Percentiles rank a stretch among this genome's conserved stretches.
These are phyloP conservation scores for Yarrowia divulgata DNA, from an alignment of 805 yeast species.

Conservation along the genomic window DNA sequence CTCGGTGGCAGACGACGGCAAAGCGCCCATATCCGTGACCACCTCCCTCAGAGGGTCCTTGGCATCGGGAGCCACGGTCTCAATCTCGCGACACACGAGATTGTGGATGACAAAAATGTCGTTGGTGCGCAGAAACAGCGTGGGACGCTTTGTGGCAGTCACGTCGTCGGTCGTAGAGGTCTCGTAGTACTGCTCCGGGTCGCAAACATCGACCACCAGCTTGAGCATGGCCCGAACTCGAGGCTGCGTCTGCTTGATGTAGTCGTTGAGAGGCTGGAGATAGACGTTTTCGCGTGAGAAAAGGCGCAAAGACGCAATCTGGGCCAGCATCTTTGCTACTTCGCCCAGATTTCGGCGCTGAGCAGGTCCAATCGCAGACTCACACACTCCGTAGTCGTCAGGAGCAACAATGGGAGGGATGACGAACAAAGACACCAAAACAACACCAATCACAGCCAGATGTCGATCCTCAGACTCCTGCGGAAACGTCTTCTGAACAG, in stretches of 20 bases:
- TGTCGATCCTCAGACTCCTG: conserved; percentile 56
- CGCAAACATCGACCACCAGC: conserved; percentile 60
- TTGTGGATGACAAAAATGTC: conserved; percentile 53
- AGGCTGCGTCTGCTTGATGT: conserved; percentile 60
- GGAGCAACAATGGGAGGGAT: conserved; percentile 52
- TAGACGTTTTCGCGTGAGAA: conserved; percentile 69
- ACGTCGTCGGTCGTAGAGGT: conserved; percentile 75
- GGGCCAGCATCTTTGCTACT: conserved; percentile 66
- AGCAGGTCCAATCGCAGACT: conserved; percentile 50
- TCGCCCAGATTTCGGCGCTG: conserved; percentile 61
- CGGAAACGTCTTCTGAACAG: conserved; percentile 43
- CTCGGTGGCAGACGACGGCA: conserved; percentile 56
- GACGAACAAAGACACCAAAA: conserved; percentile 51
- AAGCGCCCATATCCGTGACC: conserved; percentile 54
- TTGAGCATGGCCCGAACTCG: conserved; percentile 57
- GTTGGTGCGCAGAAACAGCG: conserved; percentile 50
- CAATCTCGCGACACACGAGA: conserved; percentile 48
- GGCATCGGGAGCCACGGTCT: conserved; percentile 44
- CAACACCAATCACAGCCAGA: conserved; percentile 70
- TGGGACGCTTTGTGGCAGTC: conserved; percentile 57
- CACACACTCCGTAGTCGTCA: conserved; percentile 60
- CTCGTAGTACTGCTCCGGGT: conserved; percentile 65
- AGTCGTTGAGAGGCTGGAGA: conserved; percentile 81
- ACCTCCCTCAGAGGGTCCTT: conserved; percentile 64
- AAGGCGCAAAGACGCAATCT: conserved; percentile 70